Percentiles rank a stretch among this genome's conserved stretches.
phyloP scores from a whole-genome alignment of 2,329 filamentous ascomycete genomes.

The Amylocarpus encephaloides region DNA sequence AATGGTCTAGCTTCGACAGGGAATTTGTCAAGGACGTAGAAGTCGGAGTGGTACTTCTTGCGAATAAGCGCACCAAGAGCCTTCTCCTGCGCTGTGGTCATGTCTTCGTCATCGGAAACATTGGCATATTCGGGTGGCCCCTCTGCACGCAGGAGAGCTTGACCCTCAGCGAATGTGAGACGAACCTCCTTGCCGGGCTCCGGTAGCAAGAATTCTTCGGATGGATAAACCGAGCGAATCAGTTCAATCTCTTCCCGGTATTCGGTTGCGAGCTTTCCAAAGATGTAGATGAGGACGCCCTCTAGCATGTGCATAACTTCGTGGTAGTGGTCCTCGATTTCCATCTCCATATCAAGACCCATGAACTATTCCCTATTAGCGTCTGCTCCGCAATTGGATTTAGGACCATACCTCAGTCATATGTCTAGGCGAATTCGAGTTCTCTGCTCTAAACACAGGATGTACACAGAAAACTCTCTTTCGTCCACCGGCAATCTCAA shows the following conservation, averaged over 20 bases:
- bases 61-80: conserved; percentile 82
- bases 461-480: conserved; percentile 74
- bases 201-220: conserved; percentile 70
- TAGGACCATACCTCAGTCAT: conserved; percentile 60
- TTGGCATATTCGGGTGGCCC: conserved; percentile 61
- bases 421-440: conserved; percentile 77
- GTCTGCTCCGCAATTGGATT: neutral
- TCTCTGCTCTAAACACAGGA: conserved; percentile 79
- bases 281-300: conserved; percentile 70
- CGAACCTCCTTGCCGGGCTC: conserved; percentile 68
- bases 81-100: conserved; percentile 77
- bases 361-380: conserved; percentile 51
- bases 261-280: conserved; percentile 57
- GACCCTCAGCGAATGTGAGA: conserved; percentile 71
- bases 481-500: conserved; percentile 72
- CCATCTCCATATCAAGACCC: conserved; percentile 85
- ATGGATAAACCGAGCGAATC: conserved; percentile 67
- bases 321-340: conserved; percentile 71
- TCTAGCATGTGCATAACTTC: conserved; percentile 70
- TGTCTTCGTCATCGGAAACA: conserved; percentile 70
- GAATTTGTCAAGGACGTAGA: conserved; percentile 96
- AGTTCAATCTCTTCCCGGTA: conserved; percentile 68
- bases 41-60: conserved; percentile 88
- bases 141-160: conserved; percentile 69
- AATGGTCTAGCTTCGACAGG: conserved; percentile 83